Evolutionary conservation across 2,329 filamentous ascomycete genomes (phyloP), one percentile per base, ranked within the genome.

Genomic region (Xylariales sp.): DNA sequence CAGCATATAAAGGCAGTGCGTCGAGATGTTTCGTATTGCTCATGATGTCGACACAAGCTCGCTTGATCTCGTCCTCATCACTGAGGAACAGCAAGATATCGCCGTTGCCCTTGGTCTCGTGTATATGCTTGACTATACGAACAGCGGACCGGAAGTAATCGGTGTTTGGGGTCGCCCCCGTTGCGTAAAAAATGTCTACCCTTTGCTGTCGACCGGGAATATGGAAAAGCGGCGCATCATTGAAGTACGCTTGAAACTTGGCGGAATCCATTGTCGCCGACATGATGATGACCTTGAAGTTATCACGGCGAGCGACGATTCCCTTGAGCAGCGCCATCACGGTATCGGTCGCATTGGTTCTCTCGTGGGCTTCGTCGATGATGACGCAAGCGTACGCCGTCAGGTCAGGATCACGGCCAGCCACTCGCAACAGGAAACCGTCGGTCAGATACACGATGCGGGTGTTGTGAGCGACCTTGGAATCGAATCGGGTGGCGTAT

Each of bases 321-420:
- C 18, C 15, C 16, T 22, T 24, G 14, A 38, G 22, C 11, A 38
- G 15, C 15, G n/a, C 15, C 22, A 38, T 6, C 6, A 29, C 15
- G 9, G 20, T 18, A n/a, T 38, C 35, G 8, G 16, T 38, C 8
- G 15, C 25, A 7, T 11, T 12, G 12, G 21, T 12, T 4, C 35
- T 7, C 35, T 38, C 35, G n/a, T 38, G 35, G 6, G 25, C 35
- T 14, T 38, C 35, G 22, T 38, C 35, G 12, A 38, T 28, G 14
- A 38, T 38, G 14, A 38, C n/a, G 15, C 35, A 29, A 24, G 6
- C 14, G 12, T 19, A 24, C 2, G 10, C 18, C 10, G 19, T n/a
- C 5, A 36, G 15, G 6, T 3, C 3, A 4, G 6, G 21, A 28
- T 18, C 14, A 10, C 1, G 6, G 12, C 12, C n/a, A 15, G 11